Evolutionary conservation across 495 filamentous ascomycete species (phyloP).

Genomic region (Friedmanniomyces simplex): DNA sequence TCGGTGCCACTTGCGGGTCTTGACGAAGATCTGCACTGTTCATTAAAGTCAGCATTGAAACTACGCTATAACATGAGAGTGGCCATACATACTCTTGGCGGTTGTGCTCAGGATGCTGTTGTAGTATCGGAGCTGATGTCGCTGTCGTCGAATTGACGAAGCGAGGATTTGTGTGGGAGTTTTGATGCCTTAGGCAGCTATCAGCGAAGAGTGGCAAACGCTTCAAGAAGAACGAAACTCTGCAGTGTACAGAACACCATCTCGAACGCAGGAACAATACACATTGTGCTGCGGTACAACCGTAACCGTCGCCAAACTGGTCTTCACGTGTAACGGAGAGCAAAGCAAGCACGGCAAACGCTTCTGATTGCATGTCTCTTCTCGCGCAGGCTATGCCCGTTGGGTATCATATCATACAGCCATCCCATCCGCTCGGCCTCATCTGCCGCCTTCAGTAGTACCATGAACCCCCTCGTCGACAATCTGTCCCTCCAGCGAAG

Average conservation of each 20-base stretch:
- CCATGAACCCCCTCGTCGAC: not conserved
- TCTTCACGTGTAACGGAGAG: not conserved
- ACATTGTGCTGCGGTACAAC: not conserved
- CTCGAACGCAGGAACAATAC: not conserved
- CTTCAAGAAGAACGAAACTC: not conserved
- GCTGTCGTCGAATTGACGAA: constrained; percentile 1
- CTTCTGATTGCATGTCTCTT: not conserved
- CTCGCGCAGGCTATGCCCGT: not conserved
- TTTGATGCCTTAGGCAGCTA: not conserved
- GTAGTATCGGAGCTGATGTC: not conserved
- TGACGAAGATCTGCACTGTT: constrained; percentile 29
- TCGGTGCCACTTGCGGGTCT: constrained; percentile 22
- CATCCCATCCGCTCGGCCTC: not conserved
- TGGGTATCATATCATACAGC: constrained; percentile 5
- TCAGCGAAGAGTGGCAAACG: not conserved
- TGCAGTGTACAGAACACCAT: not conserved
- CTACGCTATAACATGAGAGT: not conserved
- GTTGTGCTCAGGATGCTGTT: not conserved
- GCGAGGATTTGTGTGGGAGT: not conserved
- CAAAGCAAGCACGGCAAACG: not conserved
- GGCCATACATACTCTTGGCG: constrained; percentile 4
- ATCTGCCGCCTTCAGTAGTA: not conserved
- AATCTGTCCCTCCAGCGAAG: not conserved
- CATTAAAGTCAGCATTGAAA: not conserved
- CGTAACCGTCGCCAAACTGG: not conserved